Base-by-base conservation (phyloP, 192 early-diverging fungal genomes). In the Cetraspora pellucida region DNA sequence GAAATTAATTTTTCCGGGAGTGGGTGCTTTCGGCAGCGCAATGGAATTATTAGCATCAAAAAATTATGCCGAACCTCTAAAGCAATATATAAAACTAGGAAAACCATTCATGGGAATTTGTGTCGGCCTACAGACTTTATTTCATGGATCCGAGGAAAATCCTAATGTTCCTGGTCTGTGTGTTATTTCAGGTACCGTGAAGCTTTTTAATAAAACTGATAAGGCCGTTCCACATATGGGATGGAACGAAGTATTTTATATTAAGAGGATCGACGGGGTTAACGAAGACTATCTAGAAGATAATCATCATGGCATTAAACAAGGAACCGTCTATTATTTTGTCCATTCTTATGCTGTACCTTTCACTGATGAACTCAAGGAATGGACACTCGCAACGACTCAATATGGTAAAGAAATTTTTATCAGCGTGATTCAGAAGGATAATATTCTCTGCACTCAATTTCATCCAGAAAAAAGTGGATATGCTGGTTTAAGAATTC, bases 401-500 rank as follows among this genome's bases (percentile, higher is more conserved):
- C 92, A 92, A 60, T 99, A 99, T 79, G 91, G 93, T 14, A 88
- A 94, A 77, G 90, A 99, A 82, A 80, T 86, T 1, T 94, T 98
- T 82, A 88, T 98, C 30, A 92, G 93, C 59, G 83, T 92, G 16
- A 87, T 97, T 17, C 90, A 92, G 83, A 85, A 85, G 60, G 90
- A 89, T 58, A 97, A 95, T 80, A 86, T 98, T 43, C 96, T 98
- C 89, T 93, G 94, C 37, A 98, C 97, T 7, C 98, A 99, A 83
- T 99, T 99, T 85, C 98, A 99, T 79, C 98, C 98, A 9, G 98
- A 99, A 82, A 99, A 99, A 85, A 93, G 91, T 60, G 98, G 98
- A 4, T 87, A 83, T 31, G 93, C 97, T 2, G 98, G 98, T 17
- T 79, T 98, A 31, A 88, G 86, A 45, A 82, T 96, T 27, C 84